Base-by-base conservation (phyloP, 768 basidiomycete species). In the Lactarius trivialis region DNA sequence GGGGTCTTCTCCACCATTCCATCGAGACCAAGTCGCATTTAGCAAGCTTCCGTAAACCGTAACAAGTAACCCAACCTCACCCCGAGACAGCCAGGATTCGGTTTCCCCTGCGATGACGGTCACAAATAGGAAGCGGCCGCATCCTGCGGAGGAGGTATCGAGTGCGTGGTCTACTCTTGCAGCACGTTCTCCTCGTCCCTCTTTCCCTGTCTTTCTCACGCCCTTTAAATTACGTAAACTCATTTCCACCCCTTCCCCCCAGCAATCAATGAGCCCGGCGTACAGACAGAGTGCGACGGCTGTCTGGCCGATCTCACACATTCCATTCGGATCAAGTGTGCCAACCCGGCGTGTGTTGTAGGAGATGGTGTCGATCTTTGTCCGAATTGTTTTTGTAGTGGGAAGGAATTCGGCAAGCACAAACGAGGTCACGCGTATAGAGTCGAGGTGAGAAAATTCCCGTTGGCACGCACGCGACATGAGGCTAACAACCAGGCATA, bases 321-420 rank as follows among this genome's bases (percentile, higher is more conserved):
- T 72, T 91, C 91, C n/a, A 85, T 97, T 65, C 89, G 95, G 65
- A 93, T 99, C 71, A 94, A 95, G 75, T 99, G 96, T 72, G 95
- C 96, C 34, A 89, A 91, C 73, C 81, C 84, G 6, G 77, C 75
- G 43, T 93, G 90, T 58, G 86, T 84, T 56, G 81, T 83, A 3
- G 81, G 84, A 28, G 84, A 87, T 49, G 94, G 94, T 19, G 87
- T 97, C 60, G 96, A 99, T 73, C 81, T 99, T 5, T 99, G 97
- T 70, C 93, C 94, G 7, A 71, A 80, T 32, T 98, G 97, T 74
- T 98, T 98, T 76, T 92, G 91, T 72, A 81, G 85, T 55, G 96
- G 97, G 19, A 93, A 88, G 74, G 92, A 97, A 71, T 90, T 94
- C 61, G 84, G 79, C 41, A 83, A 81, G 61, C 96, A 98, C 71